phyloP scores from a whole-genome alignment of 228 moss, liverwort and hornwort species.

The Sphagnum magellanicum region DNA sequence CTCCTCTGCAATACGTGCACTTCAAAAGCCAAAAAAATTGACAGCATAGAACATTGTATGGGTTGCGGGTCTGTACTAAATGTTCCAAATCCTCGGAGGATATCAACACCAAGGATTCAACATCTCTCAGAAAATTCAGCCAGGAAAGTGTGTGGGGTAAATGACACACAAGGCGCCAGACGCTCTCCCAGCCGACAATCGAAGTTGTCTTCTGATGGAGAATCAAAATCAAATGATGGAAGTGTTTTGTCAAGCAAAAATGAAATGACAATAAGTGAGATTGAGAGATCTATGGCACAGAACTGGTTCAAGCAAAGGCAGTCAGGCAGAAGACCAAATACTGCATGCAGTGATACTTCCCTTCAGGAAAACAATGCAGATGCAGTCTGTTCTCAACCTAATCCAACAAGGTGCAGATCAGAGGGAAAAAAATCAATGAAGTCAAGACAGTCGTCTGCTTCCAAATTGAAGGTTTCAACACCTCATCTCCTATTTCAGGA shows the following conservation, averaged over 20 bases:
- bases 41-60: slow-evolving; percentile 6
- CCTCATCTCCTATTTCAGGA: slow-evolving; percentile 22
- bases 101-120: neutral
- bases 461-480: slow-evolving; percentile 19
- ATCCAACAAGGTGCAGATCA: slow-evolving; percentile 13
- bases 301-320: slow-evolving; percentile 63
- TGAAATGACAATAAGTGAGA: slow-evolving; percentile 16
- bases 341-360: slow-evolving; percentile 5
- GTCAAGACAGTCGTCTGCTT: slow-evolving; percentile 26
- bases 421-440: slow-evolving; percentile 9
- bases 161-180: slow-evolving; percentile 23
- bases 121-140: slow-evolving; percentile 11
- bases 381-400: slow-evolving; percentile 20
- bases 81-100: slow-evolving; percentile 3
- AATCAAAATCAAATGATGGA: slow-evolving; percentile 9
- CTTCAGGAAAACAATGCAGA: slow-evolving; percentile 24
- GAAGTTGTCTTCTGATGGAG: slow-evolving; percentile 12
- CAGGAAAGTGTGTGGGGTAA: slow-evolving; percentile 12
- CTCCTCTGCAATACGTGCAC: slow-evolving; percentile 9
- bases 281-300: slow-evolving; percentile 39
- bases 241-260: neutral
- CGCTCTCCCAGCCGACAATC: slow-evolving; percentile 4
- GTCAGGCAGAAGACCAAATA: neutral
- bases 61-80: slow-evolving; percentile 11
- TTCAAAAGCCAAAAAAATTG: slow-evolving; percentile 12